Evolutionary conservation across 345 rosid species (phyloP), one percentile per base, ranked within the genome.

Genomic region (Euphorbia peplus): DNA sequence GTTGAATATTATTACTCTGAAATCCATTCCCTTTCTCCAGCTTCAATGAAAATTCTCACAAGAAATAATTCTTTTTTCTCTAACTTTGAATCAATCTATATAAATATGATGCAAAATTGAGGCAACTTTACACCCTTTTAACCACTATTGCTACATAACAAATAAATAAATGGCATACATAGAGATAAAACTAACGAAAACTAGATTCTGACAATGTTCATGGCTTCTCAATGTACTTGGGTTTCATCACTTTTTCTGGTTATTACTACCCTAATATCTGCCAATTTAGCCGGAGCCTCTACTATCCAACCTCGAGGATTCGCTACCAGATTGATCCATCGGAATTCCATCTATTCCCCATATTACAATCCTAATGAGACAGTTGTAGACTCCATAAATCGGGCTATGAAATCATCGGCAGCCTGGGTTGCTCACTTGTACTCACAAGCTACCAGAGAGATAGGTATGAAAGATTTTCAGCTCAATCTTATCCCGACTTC

Each of bases 261-360:
- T 39, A 37, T 67, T 21, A 0, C 37, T 41, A 8, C 60, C 60
- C 35, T 66, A 39, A 24, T 42, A 35, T 0, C 35, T 37, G 51
- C 30, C 37, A 67, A 37, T 0, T 6, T 11, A 25, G 4, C 24
- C 14, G 35, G 25, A 39, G 30, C 22, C 50, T 67, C 63, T 15
- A 13, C 24, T 32, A 8, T 25, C 29, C 22, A 21, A 15, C 62
- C 72, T 12, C 39, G n/a, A 28, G 47, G 60, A 19, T 26, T 67
- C 24, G 58, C 68, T 47, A 35, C 67, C 5, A 57, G 52, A 25
- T 79, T 78, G 35, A 65, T 81, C 32, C 83, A 85, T 58, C 73
- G 74, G 0, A 69, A 81, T 37, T 81, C 85, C 3, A 12, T 77
- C n/a, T 19, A 0, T 47, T 79, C 80, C 25, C 83, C 84, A 0